Percentiles rank a stretch among this genome's conserved stretches.
Evolutionary conservation across 371 early-diverging fungal species (phyloP).

Genomic region (Batkoa obscura): DNA sequence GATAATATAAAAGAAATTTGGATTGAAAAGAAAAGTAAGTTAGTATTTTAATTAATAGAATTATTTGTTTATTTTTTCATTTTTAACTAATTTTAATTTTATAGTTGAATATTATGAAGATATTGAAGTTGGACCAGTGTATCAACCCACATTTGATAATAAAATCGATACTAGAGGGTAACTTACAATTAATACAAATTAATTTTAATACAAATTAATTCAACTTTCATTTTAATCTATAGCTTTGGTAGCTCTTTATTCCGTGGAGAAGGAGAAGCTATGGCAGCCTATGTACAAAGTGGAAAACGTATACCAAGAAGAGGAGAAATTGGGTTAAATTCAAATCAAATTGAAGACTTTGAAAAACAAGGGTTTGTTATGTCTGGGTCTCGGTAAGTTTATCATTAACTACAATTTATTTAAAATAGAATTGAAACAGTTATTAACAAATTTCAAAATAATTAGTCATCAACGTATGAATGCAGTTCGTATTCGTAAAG

Average conservation of each 20-base stretch:
- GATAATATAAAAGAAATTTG: slow-evolving; percentile 29
- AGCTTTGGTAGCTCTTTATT: slow-evolving; percentile 62
- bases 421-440: too few relatives aligned
- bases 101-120: slow-evolving; percentile 35
- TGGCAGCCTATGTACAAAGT: slow-evolving; percentile 71
- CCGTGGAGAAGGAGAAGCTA: slow-evolving; percentile 63
- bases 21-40: slow-evolving; percentile 40
- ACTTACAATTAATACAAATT: slow-evolving; percentile 3
- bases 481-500: slow-evolving; percentile 87
- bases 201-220: not conserved
- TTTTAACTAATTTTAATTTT: not conserved
- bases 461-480: slow-evolving; percentile 78
- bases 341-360: slow-evolving; percentile 59
- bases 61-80: too few relatives aligned
- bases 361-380: slow-evolving; percentile 88
- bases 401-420: not conserved
- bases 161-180: slow-evolving; percentile 29
- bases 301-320: slow-evolving; percentile 89
- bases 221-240: not conserved
- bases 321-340: slow-evolving; percentile 86
- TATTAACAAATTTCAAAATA: not conserved
- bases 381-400: slow-evolving; percentile 69
- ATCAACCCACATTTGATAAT: slow-evolving; percentile 24
- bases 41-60: too few relatives aligned
- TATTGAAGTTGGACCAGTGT: slow-evolving; percentile 35